phyloP scores from a whole-genome alignment of 164 flowering plant species.

The Annona cherimola region DNA sequence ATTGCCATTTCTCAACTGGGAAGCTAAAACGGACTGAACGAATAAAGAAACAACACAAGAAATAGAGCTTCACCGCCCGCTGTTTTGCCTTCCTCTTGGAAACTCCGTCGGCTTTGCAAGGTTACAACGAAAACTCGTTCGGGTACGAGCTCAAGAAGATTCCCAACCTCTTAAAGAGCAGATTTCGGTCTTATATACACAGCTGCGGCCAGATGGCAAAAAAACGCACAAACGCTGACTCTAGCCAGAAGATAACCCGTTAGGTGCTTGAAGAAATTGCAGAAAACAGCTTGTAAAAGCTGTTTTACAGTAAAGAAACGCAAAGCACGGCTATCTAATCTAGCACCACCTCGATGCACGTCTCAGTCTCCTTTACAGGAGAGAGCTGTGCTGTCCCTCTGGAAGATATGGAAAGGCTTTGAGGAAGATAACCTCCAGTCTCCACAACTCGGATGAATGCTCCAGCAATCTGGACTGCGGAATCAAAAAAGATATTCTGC shows the following conservation, averaged over 20 bases:
- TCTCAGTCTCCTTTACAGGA: not conserved
- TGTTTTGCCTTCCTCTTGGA: conserved; percentile 13
- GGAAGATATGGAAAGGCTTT: not conserved
- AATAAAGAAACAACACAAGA: conserved; percentile 12
- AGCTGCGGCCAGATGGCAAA: not conserved
- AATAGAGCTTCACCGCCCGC: not conserved
- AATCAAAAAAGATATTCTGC: not conserved
- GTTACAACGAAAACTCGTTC: not conserved
- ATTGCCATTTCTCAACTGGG: conserved; percentile 51
- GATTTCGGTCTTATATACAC: conserved; percentile 1
- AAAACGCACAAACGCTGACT: not conserved
- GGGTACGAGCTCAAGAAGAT: not conserved
- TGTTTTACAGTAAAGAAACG: not conserved
- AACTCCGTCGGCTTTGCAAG: conserved; percentile 15
- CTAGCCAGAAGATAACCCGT: not conserved
- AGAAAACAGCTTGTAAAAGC: not conserved
- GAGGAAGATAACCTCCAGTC: not conserved
- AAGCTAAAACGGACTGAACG: not conserved
- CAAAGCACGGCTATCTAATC: not conserved
- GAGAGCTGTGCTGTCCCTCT: not conserved
- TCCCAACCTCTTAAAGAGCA: not conserved
- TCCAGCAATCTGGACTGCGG: not conserved
- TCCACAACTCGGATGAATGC: not conserved
- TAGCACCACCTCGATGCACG: not conserved
- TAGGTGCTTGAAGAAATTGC: not conserved